Base-by-base conservation (phyloP, 108 stramenopile genomes). In the Fragilariopsis cylindrus region DNA sequence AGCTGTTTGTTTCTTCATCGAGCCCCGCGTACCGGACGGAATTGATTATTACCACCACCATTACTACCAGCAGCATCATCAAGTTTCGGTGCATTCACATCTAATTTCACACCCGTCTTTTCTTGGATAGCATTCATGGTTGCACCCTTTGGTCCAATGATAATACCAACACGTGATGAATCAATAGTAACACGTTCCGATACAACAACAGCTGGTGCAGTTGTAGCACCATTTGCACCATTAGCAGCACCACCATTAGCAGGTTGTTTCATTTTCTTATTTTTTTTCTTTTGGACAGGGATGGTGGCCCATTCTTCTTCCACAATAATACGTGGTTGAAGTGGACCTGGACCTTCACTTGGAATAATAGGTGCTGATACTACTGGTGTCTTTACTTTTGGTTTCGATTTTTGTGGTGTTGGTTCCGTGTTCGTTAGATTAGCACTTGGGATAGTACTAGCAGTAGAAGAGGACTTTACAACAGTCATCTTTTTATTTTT, bases 81-180 rank as follows among this genome's bases (percentile, higher is more conserved):
- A 12, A 3, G 21, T 18, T 15, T 18, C 0, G 73, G 73, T 9
- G 65, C 65, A n/a, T 73, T 65, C 43, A 67, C 55, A n/a, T 73
- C 73, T 42, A 73, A 42, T 18, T 46, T 65, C 0, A 41, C 43
- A 6, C 65, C 73, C 15, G 73, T 73, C 44, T 57, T 57, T 45
- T 44, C 65, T 30, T 64, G 45, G 0, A 73, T 73, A 15, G 62
- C 48, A 18, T 64, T 53, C 73, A 73, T 65, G 1, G 73, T 73
- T 6, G 62, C n/a, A 16, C 73, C 73, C 49, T 73, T 73, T 48
- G 73, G 73, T 4, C 73, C 73, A 45, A 73, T 73, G 18, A 73
- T 65, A 64, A 73, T 73, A 9, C 73, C 73, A 13, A 73, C 65
- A 8, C 57, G 57, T 2, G 52, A 16, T 5, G 73, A 63, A 57